Evolutionary conservation across 768 basidiomycete genomes (phyloP).

Genomic region (Mycena sanguinolenta): DNA sequence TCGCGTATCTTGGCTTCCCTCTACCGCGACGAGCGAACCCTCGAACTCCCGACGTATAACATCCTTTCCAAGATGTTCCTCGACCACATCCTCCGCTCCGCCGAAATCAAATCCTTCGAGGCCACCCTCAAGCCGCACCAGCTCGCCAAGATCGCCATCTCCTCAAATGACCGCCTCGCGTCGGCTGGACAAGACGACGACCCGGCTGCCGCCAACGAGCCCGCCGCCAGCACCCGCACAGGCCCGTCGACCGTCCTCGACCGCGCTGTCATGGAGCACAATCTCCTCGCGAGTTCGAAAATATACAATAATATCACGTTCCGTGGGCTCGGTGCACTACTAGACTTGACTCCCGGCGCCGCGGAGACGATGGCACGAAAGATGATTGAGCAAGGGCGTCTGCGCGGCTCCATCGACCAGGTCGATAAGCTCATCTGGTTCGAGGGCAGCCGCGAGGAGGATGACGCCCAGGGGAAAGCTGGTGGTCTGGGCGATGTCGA

Average conservation of each 20-base stretch:
- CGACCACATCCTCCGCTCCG: slow-evolving; percentile 93
- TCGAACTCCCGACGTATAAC: slow-evolving; percentile 83
- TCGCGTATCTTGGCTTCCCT: slow-evolving; percentile 93
- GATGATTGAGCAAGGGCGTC: slow-evolving; percentile 98
- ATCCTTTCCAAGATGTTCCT: slow-evolving; percentile 99
- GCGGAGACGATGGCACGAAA: slow-evolving; percentile 98
- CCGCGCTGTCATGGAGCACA: slow-evolving; percentile 98
- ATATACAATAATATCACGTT: slow-evolving; percentile 99
- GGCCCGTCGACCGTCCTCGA: slow-evolving; percentile 97
- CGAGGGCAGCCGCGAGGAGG: slow-evolving; percentile 87
- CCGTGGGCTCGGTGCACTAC: slow-evolving; percentile 88
- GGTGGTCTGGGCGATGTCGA: slow-evolving; percentile 93
- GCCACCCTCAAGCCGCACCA: slow-evolving; percentile 91
- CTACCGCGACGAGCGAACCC: slow-evolving; percentile 92
- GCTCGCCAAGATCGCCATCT: slow-evolving; percentile 90
- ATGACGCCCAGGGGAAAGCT: slow-evolving; percentile 93
- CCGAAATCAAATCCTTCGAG: slow-evolving; percentile 93
- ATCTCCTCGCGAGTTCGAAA: slow-evolving; percentile 94
- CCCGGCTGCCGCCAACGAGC: slow-evolving; percentile 59
- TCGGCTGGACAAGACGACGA: slow-evolving; percentile 74
- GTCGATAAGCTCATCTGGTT: slow-evolving; percentile 96
- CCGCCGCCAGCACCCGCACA: slow-evolving; percentile 79
- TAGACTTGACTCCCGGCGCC: slow-evolving; percentile 91
- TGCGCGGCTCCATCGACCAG: slow-evolving; percentile 95
- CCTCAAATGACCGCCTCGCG: slow-evolving; percentile 84